Evolutionary conservation across 495 filamentous ascomycete species (phyloP).

Genomic region (Cercophora scortea): DNA sequence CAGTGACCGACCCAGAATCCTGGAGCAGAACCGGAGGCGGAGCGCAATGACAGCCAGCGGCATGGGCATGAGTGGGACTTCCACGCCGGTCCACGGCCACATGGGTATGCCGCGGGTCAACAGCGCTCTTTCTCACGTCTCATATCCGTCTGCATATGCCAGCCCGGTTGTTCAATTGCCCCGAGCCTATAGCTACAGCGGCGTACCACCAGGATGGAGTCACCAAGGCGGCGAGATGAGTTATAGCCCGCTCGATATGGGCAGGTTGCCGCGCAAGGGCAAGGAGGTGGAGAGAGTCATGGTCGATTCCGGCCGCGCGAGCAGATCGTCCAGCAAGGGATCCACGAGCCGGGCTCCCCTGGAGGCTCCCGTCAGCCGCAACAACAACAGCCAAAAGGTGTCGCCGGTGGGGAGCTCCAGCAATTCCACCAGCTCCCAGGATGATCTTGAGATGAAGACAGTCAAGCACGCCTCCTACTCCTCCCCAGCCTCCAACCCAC

Average conservation of each 20-base stretch:
- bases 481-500: not conserved
- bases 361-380: not conserved
- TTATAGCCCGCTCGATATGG: constrained; percentile 12
- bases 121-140: constrained; percentile 34
- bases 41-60: constrained; percentile 31
- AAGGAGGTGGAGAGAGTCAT: constrained; percentile 25
- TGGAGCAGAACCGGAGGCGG: constrained; percentile 35
- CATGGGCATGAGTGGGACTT: constrained; percentile 20
- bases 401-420: constrained; percentile 22
- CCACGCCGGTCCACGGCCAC: constrained; percentile 11
- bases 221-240: constrained; percentile 10
- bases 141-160: constrained; percentile 32
- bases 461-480: constrained; percentile 4
- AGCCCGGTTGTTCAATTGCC: constrained; percentile 33
- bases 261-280: constrained; percentile 16
- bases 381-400: not conserved
- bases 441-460: constrained; percentile 28
- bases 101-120: constrained; percentile 30
- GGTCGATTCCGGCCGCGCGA: constrained; percentile 15
- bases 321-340: constrained; percentile 22
- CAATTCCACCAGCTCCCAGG: constrained; percentile 26
- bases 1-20: constrained; percentile 30
- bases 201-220: constrained; percentile 24
- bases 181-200: constrained; percentile 34
- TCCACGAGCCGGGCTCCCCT: constrained; percentile 7